A percentile compares a stretch with the other conserved stretches of the same genome.
These are phyloP conservation scores for Phlebiopsis flavidoalba DNA, from an alignment of 768 basidiomycete genomes.

Conservation along the genomic window DNA sequence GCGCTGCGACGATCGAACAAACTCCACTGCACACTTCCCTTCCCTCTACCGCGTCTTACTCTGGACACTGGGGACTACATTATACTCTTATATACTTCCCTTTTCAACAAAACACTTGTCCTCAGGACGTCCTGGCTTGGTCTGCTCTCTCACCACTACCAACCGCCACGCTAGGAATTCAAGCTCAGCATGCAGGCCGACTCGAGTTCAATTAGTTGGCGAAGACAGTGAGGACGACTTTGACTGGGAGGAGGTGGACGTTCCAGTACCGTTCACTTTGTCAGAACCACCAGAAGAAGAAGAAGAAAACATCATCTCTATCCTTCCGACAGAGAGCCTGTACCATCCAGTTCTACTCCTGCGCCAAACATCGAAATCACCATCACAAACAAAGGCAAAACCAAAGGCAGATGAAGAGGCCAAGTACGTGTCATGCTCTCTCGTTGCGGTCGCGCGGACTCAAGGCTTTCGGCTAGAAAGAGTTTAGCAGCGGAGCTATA, in stretches of 20 bases:
- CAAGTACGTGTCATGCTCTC: conserved; percentile 38
- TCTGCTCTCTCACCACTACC: neutral
- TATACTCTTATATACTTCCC: neutral
- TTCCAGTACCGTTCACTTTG: conserved; percentile 31
- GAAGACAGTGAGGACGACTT: conserved; percentile 56
- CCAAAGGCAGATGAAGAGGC: conserved; percentile 32
- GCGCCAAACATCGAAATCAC: conserved; percentile 66
- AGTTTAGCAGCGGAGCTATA: conserved; percentile 41
- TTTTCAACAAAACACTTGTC: neutral
- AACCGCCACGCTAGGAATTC: neutral
- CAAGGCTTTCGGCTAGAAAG: conserved; percentile 29
- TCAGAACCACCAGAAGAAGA: neutral
- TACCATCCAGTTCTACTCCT: neutral
- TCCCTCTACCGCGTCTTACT: too few relatives aligned
- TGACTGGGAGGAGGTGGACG: conserved; percentile 78
- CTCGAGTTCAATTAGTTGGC: neutral
- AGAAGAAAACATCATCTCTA: neutral
- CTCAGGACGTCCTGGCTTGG: neutral
- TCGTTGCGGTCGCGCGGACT: neutral
- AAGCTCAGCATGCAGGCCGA: neutral
- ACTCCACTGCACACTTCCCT: neutral
- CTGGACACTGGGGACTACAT: too few relatives aligned
- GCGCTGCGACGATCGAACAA: neutral
- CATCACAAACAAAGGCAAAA: conserved; percentile 38
- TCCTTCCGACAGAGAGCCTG: neutral